A percentile compares a stretch with the other conserved stretches of the same genome.
Conservation (phyloP, 108 stramenopile genomes). For the Nannochloropsis gaditana region DNA sequence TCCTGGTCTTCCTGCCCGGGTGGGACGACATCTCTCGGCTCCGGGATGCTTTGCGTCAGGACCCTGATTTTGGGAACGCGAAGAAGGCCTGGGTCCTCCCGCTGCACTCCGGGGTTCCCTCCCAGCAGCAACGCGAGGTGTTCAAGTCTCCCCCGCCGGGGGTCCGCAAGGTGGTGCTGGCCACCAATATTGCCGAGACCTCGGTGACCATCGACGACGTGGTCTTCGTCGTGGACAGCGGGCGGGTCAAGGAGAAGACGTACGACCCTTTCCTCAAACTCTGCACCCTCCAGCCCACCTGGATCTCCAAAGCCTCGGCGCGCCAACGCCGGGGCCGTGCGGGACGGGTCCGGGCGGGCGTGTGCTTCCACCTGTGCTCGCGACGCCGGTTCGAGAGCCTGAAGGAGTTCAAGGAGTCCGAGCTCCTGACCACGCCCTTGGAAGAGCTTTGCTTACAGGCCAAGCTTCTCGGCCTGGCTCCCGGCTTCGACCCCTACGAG, state of each 20-base stretch:
- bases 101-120: conserved; percentile 53
- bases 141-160: conserved; percentile 48
- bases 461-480: conserved; percentile 23
- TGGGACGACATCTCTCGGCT: conserved; percentile 52
- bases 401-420: conserved; percentile 56
- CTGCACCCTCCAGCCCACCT: conserved; percentile 71
- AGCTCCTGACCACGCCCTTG: conserved; percentile 57
- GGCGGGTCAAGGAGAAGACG: conserved; percentile 79
- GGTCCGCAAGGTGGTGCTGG: conserved; percentile 67
- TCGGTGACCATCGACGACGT: conserved; percentile 88
- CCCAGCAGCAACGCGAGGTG: conserved; percentile 41
- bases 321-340: conserved; percentile 81
- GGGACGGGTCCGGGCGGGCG: conserved; percentile 75
- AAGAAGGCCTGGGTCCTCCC: conserved; percentile 40
- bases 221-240: conserved; percentile 88
- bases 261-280: conserved; percentile 75
- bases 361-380: conserved; percentile 78
- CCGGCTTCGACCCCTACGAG: neutral
- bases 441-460: conserved; percentile 54
- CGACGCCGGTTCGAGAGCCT: conserved; percentile 53
- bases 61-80: conserved; percentile 35
- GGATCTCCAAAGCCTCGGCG: conserved; percentile 83
- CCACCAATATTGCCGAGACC: conserved; percentile 95
- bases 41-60: conserved; percentile 30
- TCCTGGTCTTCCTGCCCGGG: conserved; percentile 53